phyloP scores from a whole-genome alignment of 2,329 filamentous ascomycete genomes.

The Aspergillus uvarum region DNA sequence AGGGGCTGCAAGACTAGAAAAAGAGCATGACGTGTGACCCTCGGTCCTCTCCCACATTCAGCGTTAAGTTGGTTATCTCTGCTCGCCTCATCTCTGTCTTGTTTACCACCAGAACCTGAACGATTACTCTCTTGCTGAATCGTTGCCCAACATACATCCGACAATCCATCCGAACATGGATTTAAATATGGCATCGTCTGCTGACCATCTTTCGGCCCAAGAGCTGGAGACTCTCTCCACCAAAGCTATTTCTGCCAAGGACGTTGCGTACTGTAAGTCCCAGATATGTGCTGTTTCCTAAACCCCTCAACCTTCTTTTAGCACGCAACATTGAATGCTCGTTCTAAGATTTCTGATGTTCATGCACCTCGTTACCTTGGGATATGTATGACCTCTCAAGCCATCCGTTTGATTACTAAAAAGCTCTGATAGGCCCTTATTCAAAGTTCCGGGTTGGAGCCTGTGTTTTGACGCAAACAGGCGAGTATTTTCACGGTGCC shows the following conservation, averaged over 20 bases:
- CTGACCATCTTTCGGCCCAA: constrained; percentile 50
- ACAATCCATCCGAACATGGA: background rate
- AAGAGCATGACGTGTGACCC: background rate
- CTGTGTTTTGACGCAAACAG: constrained; percentile 64
- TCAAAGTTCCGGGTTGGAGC: constrained; percentile 89
- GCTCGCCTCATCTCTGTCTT: background rate
- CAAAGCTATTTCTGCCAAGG: constrained; percentile 69
- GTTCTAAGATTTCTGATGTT: background rate
- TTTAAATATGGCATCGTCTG: constrained; percentile 23
- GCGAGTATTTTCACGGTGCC: constrained; percentile 67
- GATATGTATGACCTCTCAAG: too few species aligned
- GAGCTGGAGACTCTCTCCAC: constrained; percentile 66
- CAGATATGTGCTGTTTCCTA: background rate
- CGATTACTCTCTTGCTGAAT: background rate
- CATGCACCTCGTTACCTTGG: background rate
- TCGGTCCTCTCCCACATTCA: background rate
- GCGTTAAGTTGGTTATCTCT: background rate
- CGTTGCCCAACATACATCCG: background rate
- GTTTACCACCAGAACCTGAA: background rate
- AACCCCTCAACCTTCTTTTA: background rate
- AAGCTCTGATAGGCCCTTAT: constrained; percentile 63
- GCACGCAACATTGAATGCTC: background rate
- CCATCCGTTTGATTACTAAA: background rate
- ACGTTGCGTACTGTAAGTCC: constrained; percentile 72
- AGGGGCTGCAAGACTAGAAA: background rate